Evolutionary conservation across 2,329 filamentous ascomycete genomes (phyloP).

Genomic region (Penicillium sp.): DNA sequence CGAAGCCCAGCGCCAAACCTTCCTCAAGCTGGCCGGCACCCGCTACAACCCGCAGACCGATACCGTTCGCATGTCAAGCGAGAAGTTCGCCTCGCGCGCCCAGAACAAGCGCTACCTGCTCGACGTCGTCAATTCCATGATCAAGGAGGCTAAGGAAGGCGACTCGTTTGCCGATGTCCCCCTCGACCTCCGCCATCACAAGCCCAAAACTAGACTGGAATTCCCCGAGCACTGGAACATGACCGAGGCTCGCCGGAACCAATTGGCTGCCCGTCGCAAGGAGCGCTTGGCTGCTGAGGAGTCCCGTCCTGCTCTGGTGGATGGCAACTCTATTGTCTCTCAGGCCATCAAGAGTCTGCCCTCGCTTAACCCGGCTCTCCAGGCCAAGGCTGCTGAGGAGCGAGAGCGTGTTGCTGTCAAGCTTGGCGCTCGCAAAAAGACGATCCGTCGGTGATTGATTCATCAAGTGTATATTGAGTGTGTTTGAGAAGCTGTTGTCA

Average conservation of each 20-base stretch:
- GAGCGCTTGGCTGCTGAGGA: conserved; percentile 55
- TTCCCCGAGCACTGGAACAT: conserved; percentile 84
- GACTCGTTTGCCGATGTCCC: conserved; percentile 89
- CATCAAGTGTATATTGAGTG: conserved; percentile 19
- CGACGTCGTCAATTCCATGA: conserved; percentile 68
- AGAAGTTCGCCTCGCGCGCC: conserved; percentile 80
- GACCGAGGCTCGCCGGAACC: conserved; percentile 62
- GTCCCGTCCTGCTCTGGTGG: conserved; percentile 56
- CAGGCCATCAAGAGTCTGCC: conserved; percentile 34
- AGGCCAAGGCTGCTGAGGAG: conserved; percentile 24
- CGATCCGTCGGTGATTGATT: conserved; percentile 18
- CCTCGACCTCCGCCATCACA: conserved; percentile 82
- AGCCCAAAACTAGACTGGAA: conserved; percentile 59
- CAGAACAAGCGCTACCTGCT: conserved; percentile 96
- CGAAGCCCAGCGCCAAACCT: conserved; percentile 66
- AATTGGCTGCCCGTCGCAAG: conserved; percentile 61
- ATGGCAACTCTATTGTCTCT: conserved; percentile 42
- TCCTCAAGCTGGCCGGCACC: conserved; percentile 79
- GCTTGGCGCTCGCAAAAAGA: conserved; percentile 24
- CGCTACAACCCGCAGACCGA: conserved; percentile 84
- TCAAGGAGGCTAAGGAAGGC: conserved; percentile 71
- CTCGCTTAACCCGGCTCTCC: conserved; percentile 31
- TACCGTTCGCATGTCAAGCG: conserved; percentile 83
- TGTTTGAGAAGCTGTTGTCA: conserved; percentile 28
- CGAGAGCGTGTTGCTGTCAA: conserved; percentile 29